phyloP scores from a whole-genome alignment of 805 yeast species.

The Teunomyces gatunensis region DNA sequence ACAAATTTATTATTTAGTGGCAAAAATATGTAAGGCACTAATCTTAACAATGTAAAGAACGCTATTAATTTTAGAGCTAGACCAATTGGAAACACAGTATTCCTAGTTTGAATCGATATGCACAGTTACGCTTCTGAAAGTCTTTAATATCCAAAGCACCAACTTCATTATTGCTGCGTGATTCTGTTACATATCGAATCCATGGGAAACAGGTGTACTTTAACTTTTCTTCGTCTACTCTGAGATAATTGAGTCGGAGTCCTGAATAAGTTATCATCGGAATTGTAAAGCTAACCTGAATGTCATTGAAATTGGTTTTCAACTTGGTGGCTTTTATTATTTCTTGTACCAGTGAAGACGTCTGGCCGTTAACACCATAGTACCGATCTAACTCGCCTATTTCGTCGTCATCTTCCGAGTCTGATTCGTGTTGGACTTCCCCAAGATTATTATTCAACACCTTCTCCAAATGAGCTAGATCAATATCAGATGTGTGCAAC shows the following conservation, averaged over 20 bases:
- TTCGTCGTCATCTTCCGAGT: conserved; percentile 10
- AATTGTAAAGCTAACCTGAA: conserved; percentile 29
- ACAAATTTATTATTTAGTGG: not conserved
- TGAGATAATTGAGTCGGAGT: conserved; percentile 60
- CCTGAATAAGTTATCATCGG: conserved; percentile 63
- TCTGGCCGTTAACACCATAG: conserved; percentile 37
- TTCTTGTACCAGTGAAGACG: conserved; percentile 25
- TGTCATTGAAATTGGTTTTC: conserved; percentile 17
- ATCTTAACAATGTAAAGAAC: not conserved
- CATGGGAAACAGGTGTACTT: conserved; percentile 74
- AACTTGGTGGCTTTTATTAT: conserved; percentile 12
- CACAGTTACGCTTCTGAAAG: conserved; percentile 3
- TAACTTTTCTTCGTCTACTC: conserved; percentile 61
- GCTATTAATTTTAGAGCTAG: not conserved
- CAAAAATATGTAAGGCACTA: not conserved
- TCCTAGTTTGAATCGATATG: conserved; percentile 25
- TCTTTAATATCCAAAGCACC: not conserved
- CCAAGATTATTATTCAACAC: conserved; percentile 9
- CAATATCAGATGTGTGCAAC: conserved; percentile 17
- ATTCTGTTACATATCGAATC: conserved; percentile 54
- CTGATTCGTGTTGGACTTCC: conserved; percentile 1
- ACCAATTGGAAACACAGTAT: conserved; percentile 13
- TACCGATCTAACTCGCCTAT: conserved; percentile 20
- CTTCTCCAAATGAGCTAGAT: conserved; percentile 8
- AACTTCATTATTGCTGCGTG: not conserved